A percentile compares a stretch with the other conserved stretches of the same genome.
These are phyloP conservation scores for Chlamydomonas reinhardtii DNA, from an alignment of 163 green algal species.

Conservation along the genomic window DNA sequence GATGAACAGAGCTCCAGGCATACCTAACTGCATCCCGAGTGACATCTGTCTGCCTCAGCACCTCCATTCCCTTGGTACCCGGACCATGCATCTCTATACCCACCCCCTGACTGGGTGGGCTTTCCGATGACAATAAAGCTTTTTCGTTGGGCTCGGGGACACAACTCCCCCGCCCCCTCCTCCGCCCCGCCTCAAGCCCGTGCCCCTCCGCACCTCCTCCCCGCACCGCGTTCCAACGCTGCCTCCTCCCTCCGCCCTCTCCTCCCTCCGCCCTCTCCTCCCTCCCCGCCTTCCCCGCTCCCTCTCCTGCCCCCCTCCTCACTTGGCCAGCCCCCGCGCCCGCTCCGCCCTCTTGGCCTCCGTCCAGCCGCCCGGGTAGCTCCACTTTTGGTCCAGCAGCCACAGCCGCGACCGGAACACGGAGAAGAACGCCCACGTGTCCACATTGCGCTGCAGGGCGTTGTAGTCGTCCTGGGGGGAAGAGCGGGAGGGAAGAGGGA, in stretches of 20 bases:
- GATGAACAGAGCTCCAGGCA: too few relatives aligned
- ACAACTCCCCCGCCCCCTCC: too few relatives aligned
- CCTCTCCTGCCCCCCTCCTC: not conserved
- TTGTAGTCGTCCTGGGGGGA: slow-evolving; percentile 73
- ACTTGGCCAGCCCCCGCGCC: slow-evolving; percentile 65
- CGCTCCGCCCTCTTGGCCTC: slow-evolving; percentile 74
- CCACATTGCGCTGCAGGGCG: slow-evolving; percentile 60
- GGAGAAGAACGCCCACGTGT: slow-evolving; percentile 84
- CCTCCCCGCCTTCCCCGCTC: not conserved
- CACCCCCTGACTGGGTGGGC: too few relatives aligned
- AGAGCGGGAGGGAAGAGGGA: too few relatives aligned
- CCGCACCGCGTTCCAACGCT: not conserved
- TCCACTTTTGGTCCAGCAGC: slow-evolving; percentile 89
- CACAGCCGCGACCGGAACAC: slow-evolving; percentile 75
- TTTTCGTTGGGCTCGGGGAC: too few relatives aligned
- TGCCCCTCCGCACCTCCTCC: not conserved
- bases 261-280: not conserved
- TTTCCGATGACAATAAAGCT: too few relatives aligned
- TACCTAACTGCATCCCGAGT: too few relatives aligned
- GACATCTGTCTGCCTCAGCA: too few relatives aligned
- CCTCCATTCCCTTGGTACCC: too few relatives aligned
- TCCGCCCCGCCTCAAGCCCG: too few relatives aligned
- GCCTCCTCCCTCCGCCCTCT: not conserved
- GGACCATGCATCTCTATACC: too few relatives aligned
- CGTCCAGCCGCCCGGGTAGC: slow-evolving; percentile 78